These are phyloP conservation scores for Lathyrus oleraceus DNA, from an alignment of 306 rosid species.

Conservation along the genomic window DNA sequence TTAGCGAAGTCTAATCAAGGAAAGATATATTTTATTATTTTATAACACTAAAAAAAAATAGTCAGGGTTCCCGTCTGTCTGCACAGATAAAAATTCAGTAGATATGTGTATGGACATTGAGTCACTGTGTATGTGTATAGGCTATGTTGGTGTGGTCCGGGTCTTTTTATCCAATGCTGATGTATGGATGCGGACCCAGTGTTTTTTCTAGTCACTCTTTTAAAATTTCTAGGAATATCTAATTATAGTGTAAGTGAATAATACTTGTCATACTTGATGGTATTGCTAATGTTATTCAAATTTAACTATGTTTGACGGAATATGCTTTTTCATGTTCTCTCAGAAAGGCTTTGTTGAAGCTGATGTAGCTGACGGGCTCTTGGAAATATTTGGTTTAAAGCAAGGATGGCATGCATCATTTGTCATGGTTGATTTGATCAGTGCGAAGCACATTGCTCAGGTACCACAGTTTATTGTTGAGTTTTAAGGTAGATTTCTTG, in stretches of 20 bases:
- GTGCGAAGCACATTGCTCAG: conserved; percentile 98
- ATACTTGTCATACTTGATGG: conserved; percentile 2
- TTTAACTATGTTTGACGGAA: conserved; percentile 24
- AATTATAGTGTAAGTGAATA: conserved; percentile 3
- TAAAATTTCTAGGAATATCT: neutral
- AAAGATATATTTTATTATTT: neutral
- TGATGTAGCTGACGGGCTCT: conserved; percentile 87
- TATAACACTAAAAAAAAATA: neutral
- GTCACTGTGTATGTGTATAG: too few relatives aligned
- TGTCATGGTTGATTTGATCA: conserved; percentile 91
- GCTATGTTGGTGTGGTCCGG: too few relatives aligned
- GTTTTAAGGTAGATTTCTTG: conserved; percentile 8
- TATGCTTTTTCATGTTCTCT: conserved; percentile 27
- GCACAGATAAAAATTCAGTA: neutral
- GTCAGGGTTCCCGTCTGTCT: neutral
- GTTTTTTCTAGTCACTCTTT: neutral
- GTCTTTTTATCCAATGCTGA: too few relatives aligned
- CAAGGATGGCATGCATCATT: conserved; percentile 99
- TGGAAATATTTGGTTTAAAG: conserved; percentile 94
- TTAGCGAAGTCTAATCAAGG: neutral
- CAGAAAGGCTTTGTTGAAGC: conserved; percentile 97
- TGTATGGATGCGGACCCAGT: neutral
- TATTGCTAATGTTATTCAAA: conserved; percentile 21
- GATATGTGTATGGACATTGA: too few relatives aligned
- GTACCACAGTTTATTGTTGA: conserved; percentile 43